These are phyloP conservation scores for Oryza punctata DNA, from an alignment of 176 grass and related monocot species.

Conservation along the genomic window DNA sequence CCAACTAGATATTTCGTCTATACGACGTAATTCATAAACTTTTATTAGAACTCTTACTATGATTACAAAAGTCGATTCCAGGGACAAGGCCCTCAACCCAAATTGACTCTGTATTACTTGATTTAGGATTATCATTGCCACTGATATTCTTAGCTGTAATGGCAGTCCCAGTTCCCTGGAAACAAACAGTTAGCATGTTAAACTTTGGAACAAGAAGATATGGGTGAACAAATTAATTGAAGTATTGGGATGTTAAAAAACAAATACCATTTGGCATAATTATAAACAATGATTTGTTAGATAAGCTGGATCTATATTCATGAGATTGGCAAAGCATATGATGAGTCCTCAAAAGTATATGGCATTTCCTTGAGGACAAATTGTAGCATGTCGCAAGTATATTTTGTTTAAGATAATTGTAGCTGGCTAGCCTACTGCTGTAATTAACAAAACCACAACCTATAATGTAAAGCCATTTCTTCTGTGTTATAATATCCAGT, in stretches of 20 bases:
- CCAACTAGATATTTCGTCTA: neutral
- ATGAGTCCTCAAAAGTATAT: constrained; percentile 1
- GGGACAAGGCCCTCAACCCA: constrained; percentile 94
- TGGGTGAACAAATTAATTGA: neutral
- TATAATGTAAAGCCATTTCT: neutral
- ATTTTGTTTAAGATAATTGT: neutral
- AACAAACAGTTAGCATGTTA: neutral
- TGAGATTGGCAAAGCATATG: neutral
- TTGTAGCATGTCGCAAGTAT: neutral
- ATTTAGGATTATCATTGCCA: constrained; percentile 41
- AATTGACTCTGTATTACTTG: constrained; percentile 52
- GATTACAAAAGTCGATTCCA: constrained; percentile 95
- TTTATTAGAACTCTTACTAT: constrained; percentile 58
- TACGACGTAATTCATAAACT: neutral
- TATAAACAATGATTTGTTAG: neutral
- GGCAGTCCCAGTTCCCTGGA: constrained; percentile 48
- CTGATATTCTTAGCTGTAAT: constrained; percentile 37
- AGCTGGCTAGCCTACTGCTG: neutral
- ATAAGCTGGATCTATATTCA: neutral
- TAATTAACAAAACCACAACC: neutral
- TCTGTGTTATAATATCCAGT: neutral
- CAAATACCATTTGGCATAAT: neutral
- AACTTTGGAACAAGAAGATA: constrained; percentile 3
- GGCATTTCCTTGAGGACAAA: neutral
- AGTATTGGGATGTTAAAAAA: neutral